Conservation (phyloP, 108 stramenopile species). For the Hondaea fermentalgiana region DNA sequence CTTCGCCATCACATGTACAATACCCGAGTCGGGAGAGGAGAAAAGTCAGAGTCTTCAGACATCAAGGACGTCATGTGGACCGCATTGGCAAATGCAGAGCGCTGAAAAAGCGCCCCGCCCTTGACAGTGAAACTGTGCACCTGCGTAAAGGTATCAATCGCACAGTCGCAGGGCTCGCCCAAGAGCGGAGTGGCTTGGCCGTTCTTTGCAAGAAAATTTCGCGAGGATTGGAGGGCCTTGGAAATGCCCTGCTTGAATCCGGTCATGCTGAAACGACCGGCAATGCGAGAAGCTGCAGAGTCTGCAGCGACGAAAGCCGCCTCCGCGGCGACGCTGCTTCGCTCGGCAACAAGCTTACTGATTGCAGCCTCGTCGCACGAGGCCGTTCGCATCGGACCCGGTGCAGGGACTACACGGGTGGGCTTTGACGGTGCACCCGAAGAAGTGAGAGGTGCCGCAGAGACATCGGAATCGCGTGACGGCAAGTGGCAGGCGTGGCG, state of each 20-base stretch:
- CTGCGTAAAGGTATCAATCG: not conserved
- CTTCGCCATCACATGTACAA: not conserved
- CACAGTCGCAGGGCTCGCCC: not conserved
- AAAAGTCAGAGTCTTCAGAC: not conserved
- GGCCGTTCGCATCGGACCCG: not conserved
- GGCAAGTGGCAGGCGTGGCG: not conserved
- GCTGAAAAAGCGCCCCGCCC: not conserved
- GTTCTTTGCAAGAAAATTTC: not conserved
- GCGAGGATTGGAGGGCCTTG: not conserved
- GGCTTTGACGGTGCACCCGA: too few relatives aligned
- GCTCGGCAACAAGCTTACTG: not conserved
- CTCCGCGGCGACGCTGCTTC: not conserved
- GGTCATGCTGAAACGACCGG: not conserved
- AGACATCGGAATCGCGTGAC: too few relatives aligned
- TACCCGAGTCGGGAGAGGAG: not conserved
- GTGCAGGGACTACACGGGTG: not conserved
- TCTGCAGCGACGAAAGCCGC: not conserved
- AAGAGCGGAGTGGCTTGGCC: not conserved
- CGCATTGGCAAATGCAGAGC: not conserved
- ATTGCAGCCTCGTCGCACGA: not conserved
- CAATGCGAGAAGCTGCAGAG: not conserved
- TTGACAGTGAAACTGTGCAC: not conserved
- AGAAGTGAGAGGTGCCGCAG: too few relatives aligned
- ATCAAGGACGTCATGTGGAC: not conserved
- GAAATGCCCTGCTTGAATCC: not conserved